Percentiles rank a stretch among this genome's conserved stretches.
These are phyloP conservation scores for Williopsis jadinii DNA, from an alignment of 1,139 yeast species.

Conservation along the genomic window DNA sequence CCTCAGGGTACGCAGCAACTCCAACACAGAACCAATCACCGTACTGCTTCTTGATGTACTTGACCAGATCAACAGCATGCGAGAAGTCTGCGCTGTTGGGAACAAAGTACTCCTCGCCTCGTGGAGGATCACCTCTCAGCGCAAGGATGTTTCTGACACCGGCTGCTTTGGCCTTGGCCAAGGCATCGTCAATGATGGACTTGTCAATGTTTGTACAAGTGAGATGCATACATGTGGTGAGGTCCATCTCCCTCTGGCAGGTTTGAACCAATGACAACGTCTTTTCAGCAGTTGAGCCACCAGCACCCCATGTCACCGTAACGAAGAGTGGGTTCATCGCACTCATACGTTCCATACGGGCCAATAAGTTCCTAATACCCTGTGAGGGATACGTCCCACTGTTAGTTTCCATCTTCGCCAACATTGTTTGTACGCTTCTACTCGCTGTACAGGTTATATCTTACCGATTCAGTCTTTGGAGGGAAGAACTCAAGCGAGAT, in stretches of 20 bases:
- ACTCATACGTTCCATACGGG: conserved; percentile 85
- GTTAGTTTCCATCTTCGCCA: conserved; percentile 3
- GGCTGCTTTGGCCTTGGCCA: conserved; percentile 57
- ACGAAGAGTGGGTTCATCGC: conserved; percentile 83
- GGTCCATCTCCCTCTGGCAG: conserved; percentile 66
- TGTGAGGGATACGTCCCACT: conserved; percentile 10
- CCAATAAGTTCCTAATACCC: conserved; percentile 77
- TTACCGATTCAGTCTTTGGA: conserved; percentile 76
- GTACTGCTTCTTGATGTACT: conserved; percentile 58
- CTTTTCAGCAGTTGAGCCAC: conserved; percentile 87
- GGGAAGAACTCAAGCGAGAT: conserved; percentile 95
- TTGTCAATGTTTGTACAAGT: conserved; percentile 93
- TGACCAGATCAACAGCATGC: conserved; percentile 78
- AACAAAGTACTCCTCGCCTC: conserved; percentile 67
- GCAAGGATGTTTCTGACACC: conserved; percentile 90
- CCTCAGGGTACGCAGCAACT: conserved; percentile 95
- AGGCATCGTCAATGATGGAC: conserved; percentile 70
- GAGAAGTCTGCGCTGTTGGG: conserved; percentile 33
- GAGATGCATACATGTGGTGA: conserved; percentile 87
- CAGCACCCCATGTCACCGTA: conserved; percentile 98
- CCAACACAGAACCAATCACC: conserved; percentile 82
- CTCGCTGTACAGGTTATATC: conserved; percentile 4
- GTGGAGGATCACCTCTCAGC: conserved; percentile 92
- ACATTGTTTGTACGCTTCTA: too few species aligned
- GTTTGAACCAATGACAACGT: conserved; percentile 77